These are phyloP conservation scores for Solanum ahanhuiri DNA, from an alignment of 257 asterid genomes.

Conservation along the genomic window DNA sequence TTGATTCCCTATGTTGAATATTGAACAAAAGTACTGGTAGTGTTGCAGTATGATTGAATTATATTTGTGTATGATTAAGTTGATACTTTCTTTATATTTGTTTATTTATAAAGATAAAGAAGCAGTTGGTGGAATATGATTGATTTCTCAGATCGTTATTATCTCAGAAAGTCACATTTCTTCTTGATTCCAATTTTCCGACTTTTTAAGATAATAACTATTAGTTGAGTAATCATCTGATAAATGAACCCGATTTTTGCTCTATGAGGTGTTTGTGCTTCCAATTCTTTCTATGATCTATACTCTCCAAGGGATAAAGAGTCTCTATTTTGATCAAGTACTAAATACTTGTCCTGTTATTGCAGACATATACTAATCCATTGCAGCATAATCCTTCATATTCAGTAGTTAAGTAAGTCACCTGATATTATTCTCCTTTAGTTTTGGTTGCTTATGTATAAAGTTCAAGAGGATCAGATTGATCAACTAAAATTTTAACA, in stretches of 20 bases:
- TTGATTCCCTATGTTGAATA: not conserved
- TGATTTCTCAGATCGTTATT: not conserved
- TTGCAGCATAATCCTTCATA: conserved; percentile 81
- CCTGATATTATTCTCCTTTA: not conserved
- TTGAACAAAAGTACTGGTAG: not conserved
- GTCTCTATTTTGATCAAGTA: not conserved
- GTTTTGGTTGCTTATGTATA: not conserved
- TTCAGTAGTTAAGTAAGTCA: conserved; percentile 61
- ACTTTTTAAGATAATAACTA: not conserved
- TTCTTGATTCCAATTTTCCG: not conserved
- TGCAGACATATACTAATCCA: conserved; percentile 74
- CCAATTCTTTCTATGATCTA: not conserved
- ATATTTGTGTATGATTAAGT: not conserved
- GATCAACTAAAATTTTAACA: not conserved
- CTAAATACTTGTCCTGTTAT: not conserved
- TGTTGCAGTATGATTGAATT: not conserved
- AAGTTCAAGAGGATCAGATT: not conserved
- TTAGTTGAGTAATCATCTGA: too few relatives aligned
- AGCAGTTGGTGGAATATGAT: not conserved
- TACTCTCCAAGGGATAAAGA: not conserved
- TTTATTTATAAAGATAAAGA: not conserved
- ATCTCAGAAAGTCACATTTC: not conserved
- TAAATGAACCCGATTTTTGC: not conserved
- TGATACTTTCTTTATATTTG: not conserved
- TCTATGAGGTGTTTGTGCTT: not conserved